Evolutionary conservation across 2,329 filamentous ascomycete genomes (phyloP), one percentile per base, ranked within the genome.

Genomic region (Fusarium proliferatum): DNA sequence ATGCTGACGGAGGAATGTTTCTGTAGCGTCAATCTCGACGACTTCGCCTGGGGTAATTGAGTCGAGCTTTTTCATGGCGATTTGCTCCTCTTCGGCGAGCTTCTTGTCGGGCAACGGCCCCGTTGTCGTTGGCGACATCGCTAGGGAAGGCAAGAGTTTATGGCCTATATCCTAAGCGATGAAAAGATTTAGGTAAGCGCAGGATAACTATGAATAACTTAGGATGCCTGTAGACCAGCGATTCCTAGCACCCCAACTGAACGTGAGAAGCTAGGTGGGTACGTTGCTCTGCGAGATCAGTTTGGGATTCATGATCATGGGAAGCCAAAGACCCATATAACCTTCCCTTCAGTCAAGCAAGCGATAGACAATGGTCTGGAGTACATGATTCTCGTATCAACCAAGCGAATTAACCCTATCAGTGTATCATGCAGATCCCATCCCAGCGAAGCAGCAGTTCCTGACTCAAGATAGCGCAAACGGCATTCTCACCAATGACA

Each of bases 1-100:
- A 13, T 77, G 75, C 2, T 77, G 39, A 7, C 69, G 73, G 4
- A 77, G 75, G 12, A 77, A 77, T 2, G 39, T 19, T 15, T 77
- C 75, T 3, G 73, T 67, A 6, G 66, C 64, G 17, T 77, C 75
- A 13, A 71, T 41, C 13, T 68, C 60, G 34, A 74, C 52, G 5
- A 76, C 16, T 21, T 77, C 75, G 19, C 75, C 75, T 6, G 55
- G 49, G 0, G 68, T 65, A 3, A 77, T 30, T 0, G 75, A 77
- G 23, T 72, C 61, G 48, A 67, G 48, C 43, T 76, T 76, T 23
- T 46, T 60, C 38, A 69, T 71, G 2, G 60, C 72, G 17, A 72
- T 69, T 23, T 58, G 65, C 39, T 73, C 67, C 23, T 77, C 75
- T 23, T 71, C 61, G 3, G 56, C 41, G 10, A 34, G 36, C 19